Base-by-base conservation (phyloP, 106 monocot species). In the Acorus gramineus region DNA sequence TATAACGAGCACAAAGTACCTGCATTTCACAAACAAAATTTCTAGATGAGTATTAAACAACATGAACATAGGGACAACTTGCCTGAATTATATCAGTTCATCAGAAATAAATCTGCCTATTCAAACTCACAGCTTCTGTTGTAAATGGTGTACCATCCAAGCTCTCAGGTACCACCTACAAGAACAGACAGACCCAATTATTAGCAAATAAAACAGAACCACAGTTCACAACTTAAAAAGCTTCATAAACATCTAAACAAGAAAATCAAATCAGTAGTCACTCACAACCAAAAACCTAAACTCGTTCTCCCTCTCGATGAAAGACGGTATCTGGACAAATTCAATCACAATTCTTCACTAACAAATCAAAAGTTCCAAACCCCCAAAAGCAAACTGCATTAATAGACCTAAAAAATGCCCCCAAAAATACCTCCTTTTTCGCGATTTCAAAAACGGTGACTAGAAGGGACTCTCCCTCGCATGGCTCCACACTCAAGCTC, bases 401-500 rank as follows among this genome's bases (percentile, higher is more conserved):
- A 52, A 61, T 9, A 8, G 7, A n/a, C 2, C 50, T 43, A 14
- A 55, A 55, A 3, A 7, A 56, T 11, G 56, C 57, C 11, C 64
- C 50, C 45, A 61, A 2, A 2, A 4, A 14, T 74, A 91, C 96
- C 91, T 88, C 92, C 46, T 78, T 71, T 71, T 51, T 74, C 46
- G 63, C 72, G 7, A 98, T 92, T 75, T 92, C 92, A 65, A 98
- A 98, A 47, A 98, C 92, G 6, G 85, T 92, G 5, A 98, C 81
- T 8, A 92, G 14, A n/a, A 98, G 71, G n/a, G 42, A 63, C 60
- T 89, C 88, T 49, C 88, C 92, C 56, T 92, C 88, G 53, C 83
- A 89, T 6, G 85, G 79, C 42, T 98, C 98, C 74, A 88, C 92
- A 50, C 91, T 98, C 81, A 98, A 82, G 76, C 92, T 98, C n/a